phyloP scores from a whole-genome alignment of 208 protist genomes.

The Trypanosoma boissoni region DNA sequence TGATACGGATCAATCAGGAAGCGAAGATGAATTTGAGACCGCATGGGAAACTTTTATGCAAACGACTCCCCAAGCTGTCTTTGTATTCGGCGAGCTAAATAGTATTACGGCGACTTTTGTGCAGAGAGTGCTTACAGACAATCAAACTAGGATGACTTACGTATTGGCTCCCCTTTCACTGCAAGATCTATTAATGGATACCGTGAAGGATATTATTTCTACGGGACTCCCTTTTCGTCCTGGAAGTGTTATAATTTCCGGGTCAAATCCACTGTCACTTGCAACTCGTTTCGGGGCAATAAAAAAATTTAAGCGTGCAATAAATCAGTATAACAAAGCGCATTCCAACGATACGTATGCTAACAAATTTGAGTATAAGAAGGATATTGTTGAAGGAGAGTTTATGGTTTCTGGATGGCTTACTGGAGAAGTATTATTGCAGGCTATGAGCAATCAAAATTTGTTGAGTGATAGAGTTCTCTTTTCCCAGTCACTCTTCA shows the following conservation, averaged over 20 bases:
- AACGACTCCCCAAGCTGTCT: background rate
- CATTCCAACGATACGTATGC: background rate
- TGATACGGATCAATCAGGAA: background rate
- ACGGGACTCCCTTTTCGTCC: background rate
- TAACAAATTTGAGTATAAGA: constrained; percentile 1
- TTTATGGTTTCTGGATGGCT: constrained; percentile 52
- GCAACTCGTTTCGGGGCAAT: background rate
- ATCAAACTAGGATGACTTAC: background rate
- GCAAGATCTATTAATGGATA: background rate
- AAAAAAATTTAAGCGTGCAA: background rate
- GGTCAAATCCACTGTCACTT: background rate
- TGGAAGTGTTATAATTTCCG: background rate
- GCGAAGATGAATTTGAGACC: background rate
- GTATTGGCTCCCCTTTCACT: background rate
- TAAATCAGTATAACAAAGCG: background rate
- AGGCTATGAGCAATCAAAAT: constrained; percentile 17
- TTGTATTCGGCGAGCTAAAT: background rate
- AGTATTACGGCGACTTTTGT: background rate
- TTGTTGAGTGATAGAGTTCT: constrained; percentile 4
- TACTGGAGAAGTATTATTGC: constrained; percentile 23
- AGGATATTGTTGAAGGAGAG: constrained; percentile 11
- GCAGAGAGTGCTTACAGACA: background rate
- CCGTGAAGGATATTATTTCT: background rate
- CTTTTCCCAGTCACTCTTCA: background rate
- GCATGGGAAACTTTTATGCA: background rate